Conservation (phyloP, 306 rosid genomes). For the Medicago ruthenica region DNA sequence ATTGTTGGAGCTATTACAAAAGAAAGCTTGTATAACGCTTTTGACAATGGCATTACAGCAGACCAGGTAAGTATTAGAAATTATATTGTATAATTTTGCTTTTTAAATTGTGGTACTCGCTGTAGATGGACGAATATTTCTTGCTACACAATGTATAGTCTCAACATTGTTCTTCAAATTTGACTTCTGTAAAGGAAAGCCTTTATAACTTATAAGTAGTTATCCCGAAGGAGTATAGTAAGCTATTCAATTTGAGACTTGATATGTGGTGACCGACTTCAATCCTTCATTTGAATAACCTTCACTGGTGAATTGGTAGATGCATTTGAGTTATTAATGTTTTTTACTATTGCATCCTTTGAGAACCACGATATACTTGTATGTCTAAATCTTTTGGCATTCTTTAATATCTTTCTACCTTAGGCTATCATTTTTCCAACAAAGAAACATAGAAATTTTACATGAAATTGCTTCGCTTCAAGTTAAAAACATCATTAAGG, state of each 20-base stretch:
- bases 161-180: slow-evolving; percentile 8
- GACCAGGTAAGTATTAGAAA: slow-evolving; percentile 66
- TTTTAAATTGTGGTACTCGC: slow-evolving; percentile 5
- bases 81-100: not conserved
- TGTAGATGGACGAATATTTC: slow-evolving; percentile 18
- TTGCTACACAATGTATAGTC: slow-evolving; percentile 12
- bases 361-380: slow-evolving; percentile 4
- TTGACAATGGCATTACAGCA: slow-evolving; percentile 85
- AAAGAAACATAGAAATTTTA: slow-evolving; percentile 7
- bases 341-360: slow-evolving; percentile 3
- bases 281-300: not conserved
- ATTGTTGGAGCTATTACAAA: slow-evolving; percentile 95
- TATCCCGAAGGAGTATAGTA: slow-evolving; percentile 1
- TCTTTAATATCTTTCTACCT: slow-evolving; percentile 18
- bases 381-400: slow-evolving; percentile 15
- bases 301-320: not conserved
- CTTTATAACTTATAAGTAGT: slow-evolving; percentile 27
- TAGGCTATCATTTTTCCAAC: not conserved
- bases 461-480: not conserved
- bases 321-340: slow-evolving; percentile 18
- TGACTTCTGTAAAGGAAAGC: slow-evolving; percentile 17
- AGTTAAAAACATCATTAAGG: slow-evolving; percentile 12
- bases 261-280: slow-evolving; percentile 11
- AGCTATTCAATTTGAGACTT: slow-evolving; percentile 30
- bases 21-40: slow-evolving; percentile 94